Evolutionary conservation across 1,284 basidiomycete genomes (phyloP).

Genomic region (Melampsora larici-populina): DNA sequence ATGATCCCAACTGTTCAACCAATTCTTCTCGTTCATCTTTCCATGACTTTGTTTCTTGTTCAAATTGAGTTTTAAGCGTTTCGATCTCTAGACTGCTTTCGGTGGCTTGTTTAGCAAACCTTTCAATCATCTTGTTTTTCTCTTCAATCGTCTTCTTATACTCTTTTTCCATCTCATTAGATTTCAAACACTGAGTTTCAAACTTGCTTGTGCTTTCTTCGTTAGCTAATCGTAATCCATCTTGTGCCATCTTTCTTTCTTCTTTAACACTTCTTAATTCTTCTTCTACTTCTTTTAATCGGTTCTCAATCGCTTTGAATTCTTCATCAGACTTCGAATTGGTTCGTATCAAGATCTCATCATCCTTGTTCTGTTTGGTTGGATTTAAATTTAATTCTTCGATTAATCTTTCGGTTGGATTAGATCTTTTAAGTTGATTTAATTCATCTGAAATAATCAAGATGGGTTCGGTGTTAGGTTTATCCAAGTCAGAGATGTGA

Average conservation of each 20-base stretch:
- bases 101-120: too few species aligned
- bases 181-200: background rate
- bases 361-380: too few species aligned
- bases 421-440: too few species aligned
- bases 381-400: too few species aligned
- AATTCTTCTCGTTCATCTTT: slow-evolving; percentile 6
- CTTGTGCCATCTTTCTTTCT: background rate
- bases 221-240: background rate
- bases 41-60: background rate
- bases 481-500: too few species aligned
- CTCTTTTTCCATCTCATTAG: background rate
- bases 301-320: background rate
- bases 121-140: background rate
- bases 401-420: too few species aligned
- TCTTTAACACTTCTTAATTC: background rate
- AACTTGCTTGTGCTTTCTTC: background rate
- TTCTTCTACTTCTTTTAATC: background rate
- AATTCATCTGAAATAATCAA: too few species aligned
- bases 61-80: background rate
- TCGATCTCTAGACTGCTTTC: background rate
- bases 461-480: too few species aligned
- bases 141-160: background rate
- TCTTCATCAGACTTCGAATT: background rate
- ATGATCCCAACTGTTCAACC: slow-evolving; percentile 1
- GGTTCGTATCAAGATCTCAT: too few species aligned